These are phyloP conservation scores for Kwoniella dendrophila DNA, from an alignment of 768 basidiomycete genomes.

Conservation along the genomic window DNA sequence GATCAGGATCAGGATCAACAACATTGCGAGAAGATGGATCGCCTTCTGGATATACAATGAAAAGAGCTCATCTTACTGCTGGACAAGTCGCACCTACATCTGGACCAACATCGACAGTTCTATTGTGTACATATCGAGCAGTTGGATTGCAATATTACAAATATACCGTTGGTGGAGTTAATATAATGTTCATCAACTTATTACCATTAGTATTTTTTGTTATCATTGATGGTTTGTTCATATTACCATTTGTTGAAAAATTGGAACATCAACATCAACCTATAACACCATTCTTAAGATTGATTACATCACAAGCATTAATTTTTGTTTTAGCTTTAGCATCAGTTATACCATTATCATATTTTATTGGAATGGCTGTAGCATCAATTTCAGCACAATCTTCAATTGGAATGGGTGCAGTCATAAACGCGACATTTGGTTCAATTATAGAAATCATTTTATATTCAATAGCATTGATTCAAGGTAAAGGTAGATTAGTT, in stretches of 20 bases:
- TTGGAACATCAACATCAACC: slow-evolving; percentile 63
- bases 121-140: slow-evolving; percentile 93
- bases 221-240: slow-evolving; percentile 86
- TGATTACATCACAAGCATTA: slow-evolving; percentile 72
- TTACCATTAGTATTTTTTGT: slow-evolving; percentile 91
- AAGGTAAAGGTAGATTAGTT: slow-evolving; percentile 87
- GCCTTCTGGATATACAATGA: slow-evolving; percentile 62
- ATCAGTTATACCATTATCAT: slow-evolving; percentile 93
- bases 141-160: slow-evolving; percentile 93
- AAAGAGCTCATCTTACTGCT: slow-evolving; percentile 72
- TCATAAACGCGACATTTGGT: slow-evolving; percentile 98
- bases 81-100: slow-evolving; percentile 83
- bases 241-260: slow-evolving; percentile 71
- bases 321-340: slow-evolving; percentile 83
- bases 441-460: slow-evolving; percentile 97
- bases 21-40: slow-evolving; percentile 47
- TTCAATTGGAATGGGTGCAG: slow-evolving; percentile 98
- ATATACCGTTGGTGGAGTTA: slow-evolving; percentile 97
- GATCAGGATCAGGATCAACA: slow-evolving; percentile 27
- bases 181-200: slow-evolving; percentile 96
- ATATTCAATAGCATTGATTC: slow-evolving; percentile 84
- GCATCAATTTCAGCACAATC: slow-evolving; percentile 98
- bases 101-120: slow-evolving; percentile 78
- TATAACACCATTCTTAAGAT: slow-evolving; percentile 67
- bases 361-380: slow-evolving; percentile 99